These are phyloP conservation scores for Mycena belliarum DNA, from an alignment of 768 basidiomycete genomes.

Conservation along the genomic window DNA sequence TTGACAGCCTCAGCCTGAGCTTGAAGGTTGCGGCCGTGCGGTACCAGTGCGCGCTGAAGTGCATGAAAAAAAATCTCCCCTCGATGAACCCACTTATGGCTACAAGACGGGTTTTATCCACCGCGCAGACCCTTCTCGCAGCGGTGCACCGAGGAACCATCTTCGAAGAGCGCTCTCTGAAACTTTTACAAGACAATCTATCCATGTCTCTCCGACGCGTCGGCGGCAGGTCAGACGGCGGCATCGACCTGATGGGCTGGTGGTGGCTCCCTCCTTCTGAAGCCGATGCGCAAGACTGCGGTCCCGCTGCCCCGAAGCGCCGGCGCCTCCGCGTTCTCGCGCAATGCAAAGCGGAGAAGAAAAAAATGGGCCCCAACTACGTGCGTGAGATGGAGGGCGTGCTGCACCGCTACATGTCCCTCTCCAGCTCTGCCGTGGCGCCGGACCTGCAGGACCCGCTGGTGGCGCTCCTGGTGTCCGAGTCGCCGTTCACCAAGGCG, in stretches of 20 bases:
- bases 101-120: background rate
- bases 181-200: slow-evolving; percentile 59
- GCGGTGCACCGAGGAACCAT: slow-evolving; percentile 67
- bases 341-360: slow-evolving; percentile 92
- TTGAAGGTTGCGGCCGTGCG: too few species aligned
- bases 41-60: too few species aligned
- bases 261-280: slow-evolving; percentile 74
- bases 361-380: slow-evolving; percentile 74
- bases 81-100: background rate
- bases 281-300: background rate
- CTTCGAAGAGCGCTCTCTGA: slow-evolving; percentile 72
- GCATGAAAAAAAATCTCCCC: too few species aligned
- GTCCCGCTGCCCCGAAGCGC: slow-evolving; percentile 24
- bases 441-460: slow-evolving; percentile 32
- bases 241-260: slow-evolving; percentile 88
- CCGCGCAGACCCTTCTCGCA: slow-evolving; percentile 30
- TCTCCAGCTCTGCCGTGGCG: background rate
- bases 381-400: slow-evolving; percentile 95
- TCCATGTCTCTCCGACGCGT: slow-evolving; percentile 81
- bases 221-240: slow-evolving; percentile 89
- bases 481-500: slow-evolving; percentile 75
- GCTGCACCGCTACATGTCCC: slow-evolving; percentile 48
- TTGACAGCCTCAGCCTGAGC: too few species aligned
- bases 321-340: slow-evolving; percentile 74
- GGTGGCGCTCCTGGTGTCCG: slow-evolving; percentile 79